phyloP scores from a whole-genome alignment of 768 basidiomycete genomes.

The Trametes cingulata region DNA sequence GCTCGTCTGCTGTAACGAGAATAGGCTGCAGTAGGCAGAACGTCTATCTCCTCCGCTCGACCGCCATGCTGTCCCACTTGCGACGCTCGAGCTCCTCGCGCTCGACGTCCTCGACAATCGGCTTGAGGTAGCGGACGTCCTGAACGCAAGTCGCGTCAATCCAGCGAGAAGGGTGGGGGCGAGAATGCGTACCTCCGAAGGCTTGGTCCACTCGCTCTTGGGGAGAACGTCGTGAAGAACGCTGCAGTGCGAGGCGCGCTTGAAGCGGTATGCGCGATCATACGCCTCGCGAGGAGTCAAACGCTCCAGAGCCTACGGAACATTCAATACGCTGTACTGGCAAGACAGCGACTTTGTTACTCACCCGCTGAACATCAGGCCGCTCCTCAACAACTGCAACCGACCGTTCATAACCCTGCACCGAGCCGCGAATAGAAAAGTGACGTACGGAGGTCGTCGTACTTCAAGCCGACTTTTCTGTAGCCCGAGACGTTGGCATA shows the following conservation, averaged over 20 bases:
- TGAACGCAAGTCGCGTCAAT: slow-evolving; percentile 34
- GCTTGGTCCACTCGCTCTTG: slow-evolving; percentile 76
- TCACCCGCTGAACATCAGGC: slow-evolving; percentile 74
- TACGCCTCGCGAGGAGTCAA: slow-evolving; percentile 78
- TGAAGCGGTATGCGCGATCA: slow-evolving; percentile 90
- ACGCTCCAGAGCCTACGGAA: slow-evolving; percentile 73
- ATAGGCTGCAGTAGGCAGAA: background rate
- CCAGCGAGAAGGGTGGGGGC: background rate
- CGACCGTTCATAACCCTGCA: background rate
- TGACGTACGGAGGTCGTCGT: slow-evolving; percentile 90
- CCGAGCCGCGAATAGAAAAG: slow-evolving; percentile 1
- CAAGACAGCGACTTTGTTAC: slow-evolving; percentile 18
- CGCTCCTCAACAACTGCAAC: slow-evolving; percentile 73
- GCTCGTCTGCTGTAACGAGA: slow-evolving; percentile 3
- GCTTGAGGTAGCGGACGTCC: slow-evolving; percentile 89
- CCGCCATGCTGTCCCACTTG: slow-evolving; percentile 77
- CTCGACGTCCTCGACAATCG: slow-evolving; percentile 70
- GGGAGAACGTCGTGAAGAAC: slow-evolving; percentile 79
- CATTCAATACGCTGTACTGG: background rate
- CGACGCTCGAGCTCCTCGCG: slow-evolving; percentile 77
- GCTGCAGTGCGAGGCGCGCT: slow-evolving; percentile 77
- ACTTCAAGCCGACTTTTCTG: slow-evolving; percentile 84
- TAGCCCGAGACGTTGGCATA: slow-evolving; percentile 83
- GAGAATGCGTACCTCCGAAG: slow-evolving; percentile 61
- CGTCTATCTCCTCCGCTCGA: slow-evolving; percentile 54